Evolutionary conservation across 805 yeast genomes (phyloP).

Genomic region (Ogataea nakhonphanomensis): DNA sequence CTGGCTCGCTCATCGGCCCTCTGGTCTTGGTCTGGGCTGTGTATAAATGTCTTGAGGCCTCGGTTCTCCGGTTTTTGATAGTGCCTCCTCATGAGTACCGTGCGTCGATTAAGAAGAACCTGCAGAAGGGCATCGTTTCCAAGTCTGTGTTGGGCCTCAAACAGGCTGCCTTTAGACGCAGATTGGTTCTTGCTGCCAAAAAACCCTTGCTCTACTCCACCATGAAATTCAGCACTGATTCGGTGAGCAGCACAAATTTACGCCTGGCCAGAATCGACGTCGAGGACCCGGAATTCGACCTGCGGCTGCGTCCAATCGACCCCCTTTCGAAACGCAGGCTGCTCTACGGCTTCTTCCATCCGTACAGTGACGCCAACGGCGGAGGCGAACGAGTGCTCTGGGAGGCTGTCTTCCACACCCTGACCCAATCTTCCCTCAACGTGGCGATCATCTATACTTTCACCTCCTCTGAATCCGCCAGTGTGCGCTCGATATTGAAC

Average conservation of each 20-base stretch:
- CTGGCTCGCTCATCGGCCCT: slow-evolving; percentile 4
- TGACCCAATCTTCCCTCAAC: slow-evolving; percentile 44
- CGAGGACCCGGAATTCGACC: slow-evolving; percentile 19
- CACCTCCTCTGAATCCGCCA: slow-evolving; percentile 23
- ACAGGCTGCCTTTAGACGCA: slow-evolving; percentile 27
- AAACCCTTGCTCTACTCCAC: slow-evolving; percentile 35
- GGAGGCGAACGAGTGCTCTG: slow-evolving; percentile 97
- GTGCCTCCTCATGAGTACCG: slow-evolving; percentile 31
- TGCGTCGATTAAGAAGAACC: slow-evolving; percentile 22
- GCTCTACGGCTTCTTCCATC: slow-evolving; percentile 88
- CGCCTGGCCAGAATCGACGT: slow-evolving; percentile 30
- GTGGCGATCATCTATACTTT: slow-evolving; percentile 62
- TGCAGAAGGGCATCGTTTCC: slow-evolving; percentile 20
- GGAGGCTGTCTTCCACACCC: slow-evolving; percentile 81
- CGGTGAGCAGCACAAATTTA: slow-evolving; percentile 17
- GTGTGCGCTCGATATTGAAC: slow-evolving; percentile 25
- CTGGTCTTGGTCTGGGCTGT: slow-evolving; percentile 8
- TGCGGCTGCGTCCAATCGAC: slow-evolving; percentile 31
- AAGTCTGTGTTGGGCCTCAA: slow-evolving; percentile 27
- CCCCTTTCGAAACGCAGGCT: slow-evolving; percentile 36
- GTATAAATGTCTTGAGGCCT: slow-evolving; percentile 20
- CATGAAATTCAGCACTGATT: slow-evolving; percentile 26
- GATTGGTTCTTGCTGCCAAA: slow-evolving; percentile 30
- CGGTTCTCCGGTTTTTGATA: slow-evolving; percentile 22
- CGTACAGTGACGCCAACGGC: slow-evolving; percentile 93